Base-by-base conservation (phyloP, 768 basidiomycete species). In the Suillus spraguei region DNA sequence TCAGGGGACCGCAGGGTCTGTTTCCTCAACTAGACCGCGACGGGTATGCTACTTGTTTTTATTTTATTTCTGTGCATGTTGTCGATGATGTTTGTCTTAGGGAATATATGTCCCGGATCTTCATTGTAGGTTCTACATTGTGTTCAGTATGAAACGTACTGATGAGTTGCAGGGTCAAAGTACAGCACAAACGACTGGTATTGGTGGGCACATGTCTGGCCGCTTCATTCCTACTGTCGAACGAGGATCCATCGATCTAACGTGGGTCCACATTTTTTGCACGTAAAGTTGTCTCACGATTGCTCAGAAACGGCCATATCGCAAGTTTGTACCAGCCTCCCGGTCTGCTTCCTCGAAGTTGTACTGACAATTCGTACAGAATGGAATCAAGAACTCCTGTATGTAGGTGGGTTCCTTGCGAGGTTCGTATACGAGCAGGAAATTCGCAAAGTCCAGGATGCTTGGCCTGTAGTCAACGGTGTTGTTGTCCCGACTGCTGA, bases 171-270 rank as follows among this genome's bases (percentile, higher is more conserved):
- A 92, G 90, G 93, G 94, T 8, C 94, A 95, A 76, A 86, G 92
- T 16, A 97, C 94, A 3, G 88, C 83, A 3, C 95, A 98, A 75
- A 96, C 94, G 8, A 95, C 95, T 0, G 95, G 96, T 33, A 77
- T 87, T 36, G 81, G 80, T 2, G 78, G 82, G 0, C 85, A 89
- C 60, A 76, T 91, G 62, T 81, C 94, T 3, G 88, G 91, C 10
- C 82, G 95, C 7, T 97, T 97, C 72, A 95, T 98, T 59, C 93
- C 95, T 8, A 98, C 97, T 0, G 94, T 98, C 7, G 97, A 99
- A 75, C 85, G 97, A 67, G 95, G 97, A 74, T 89, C 91, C 0
- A 89, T 97, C 61, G 95, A 94, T 76, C 79, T 96, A 39, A 88
- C 93, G 89, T 93, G 71, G 76, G 88, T 62, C 20, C 44, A 32